Conservation (phyloP, 2,329 filamentous ascomycete genomes). For the Penicillium sp. region DNA sequence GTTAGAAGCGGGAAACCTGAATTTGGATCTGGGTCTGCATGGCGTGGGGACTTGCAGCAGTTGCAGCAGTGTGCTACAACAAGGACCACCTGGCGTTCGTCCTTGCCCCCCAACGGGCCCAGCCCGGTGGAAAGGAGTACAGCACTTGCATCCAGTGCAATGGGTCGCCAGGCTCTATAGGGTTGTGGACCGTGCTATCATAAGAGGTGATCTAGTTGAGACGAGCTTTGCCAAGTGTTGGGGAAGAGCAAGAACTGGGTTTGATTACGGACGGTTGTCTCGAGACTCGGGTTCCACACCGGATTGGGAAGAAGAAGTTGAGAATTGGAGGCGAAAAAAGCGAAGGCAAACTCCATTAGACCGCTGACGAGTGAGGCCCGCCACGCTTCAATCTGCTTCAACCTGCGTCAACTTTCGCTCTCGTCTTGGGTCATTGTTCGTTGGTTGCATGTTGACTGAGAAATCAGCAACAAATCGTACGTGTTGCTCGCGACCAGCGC, state of each 20-base stretch:
- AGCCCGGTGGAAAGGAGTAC: neutral
- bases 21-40: neutral
- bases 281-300: neutral
- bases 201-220: neutral
- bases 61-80: neutral
- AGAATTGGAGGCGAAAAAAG: neutral
- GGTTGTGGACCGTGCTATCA: neutral
- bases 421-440: neutral
- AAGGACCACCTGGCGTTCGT: neutral
- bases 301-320: neutral
- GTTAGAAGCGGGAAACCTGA: conserved; percentile 5
- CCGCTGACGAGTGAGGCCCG: neutral
- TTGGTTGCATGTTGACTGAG: neutral
- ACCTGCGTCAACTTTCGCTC: neutral
- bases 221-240: neutral
- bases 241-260: neutral
- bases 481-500: neutral
- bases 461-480: neutral
- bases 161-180: neutral
- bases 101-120: conserved; percentile 2
- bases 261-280: neutral
- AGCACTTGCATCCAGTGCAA: neutral
- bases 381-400: neutral
- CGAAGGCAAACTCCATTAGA: neutral
- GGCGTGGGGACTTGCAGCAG: conserved; percentile 2